Evolutionary conservation across 1,284 basidiomycete species (phyloP).

Genomic region (Ceratobasidium sp.): DNA sequence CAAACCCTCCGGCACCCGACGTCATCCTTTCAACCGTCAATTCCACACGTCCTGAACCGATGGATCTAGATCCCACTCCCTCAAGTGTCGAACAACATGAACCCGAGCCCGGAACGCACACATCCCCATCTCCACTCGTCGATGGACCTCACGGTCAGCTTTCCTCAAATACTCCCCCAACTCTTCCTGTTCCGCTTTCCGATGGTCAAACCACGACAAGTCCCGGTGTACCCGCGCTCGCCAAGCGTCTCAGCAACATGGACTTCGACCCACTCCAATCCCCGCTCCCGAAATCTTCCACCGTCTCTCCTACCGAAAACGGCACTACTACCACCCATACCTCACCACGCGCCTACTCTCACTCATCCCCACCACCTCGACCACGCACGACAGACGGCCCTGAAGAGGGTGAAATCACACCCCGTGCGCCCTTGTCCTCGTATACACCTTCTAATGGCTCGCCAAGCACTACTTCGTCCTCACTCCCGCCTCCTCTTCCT

Average conservation of each 20-base stretch:
- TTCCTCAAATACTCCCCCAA: slow-evolving; percentile 14
- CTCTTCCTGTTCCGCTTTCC: neutral
- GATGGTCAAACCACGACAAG: slow-evolving; percentile 1
- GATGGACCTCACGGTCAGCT: slow-evolving; percentile 1
- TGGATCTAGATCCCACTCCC: slow-evolving; percentile 25
- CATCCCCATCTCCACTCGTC: slow-evolving; percentile 2
- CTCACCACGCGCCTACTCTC: neutral
- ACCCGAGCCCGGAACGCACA: neutral
- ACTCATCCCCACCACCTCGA: neutral
- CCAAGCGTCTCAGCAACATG: slow-evolving; percentile 5
- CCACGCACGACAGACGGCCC: slow-evolving; percentile 7
- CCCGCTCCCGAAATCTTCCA: too few species aligned
- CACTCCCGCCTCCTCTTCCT: slow-evolving; percentile 1
- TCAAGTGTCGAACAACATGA: too few species aligned
- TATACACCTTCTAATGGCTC: slow-evolving; percentile 26
- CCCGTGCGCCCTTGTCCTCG: neutral
- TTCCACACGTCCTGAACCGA: neutral
- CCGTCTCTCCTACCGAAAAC: too few species aligned
- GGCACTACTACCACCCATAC: neutral
- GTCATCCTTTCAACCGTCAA: too few species aligned
- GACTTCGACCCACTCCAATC: slow-evolving; percentile 17
- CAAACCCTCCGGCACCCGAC: neutral
- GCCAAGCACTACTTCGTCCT: neutral
- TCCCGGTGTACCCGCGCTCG: slow-evolving; percentile 11
- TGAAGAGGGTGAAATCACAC: slow-evolving; percentile 38